Percentiles rank a stretch among this genome's conserved stretches.
Evolutionary conservation across 2,329 filamentous ascomycete genomes (phyloP).

Genomic region (Ophiostoma sp.): DNA sequence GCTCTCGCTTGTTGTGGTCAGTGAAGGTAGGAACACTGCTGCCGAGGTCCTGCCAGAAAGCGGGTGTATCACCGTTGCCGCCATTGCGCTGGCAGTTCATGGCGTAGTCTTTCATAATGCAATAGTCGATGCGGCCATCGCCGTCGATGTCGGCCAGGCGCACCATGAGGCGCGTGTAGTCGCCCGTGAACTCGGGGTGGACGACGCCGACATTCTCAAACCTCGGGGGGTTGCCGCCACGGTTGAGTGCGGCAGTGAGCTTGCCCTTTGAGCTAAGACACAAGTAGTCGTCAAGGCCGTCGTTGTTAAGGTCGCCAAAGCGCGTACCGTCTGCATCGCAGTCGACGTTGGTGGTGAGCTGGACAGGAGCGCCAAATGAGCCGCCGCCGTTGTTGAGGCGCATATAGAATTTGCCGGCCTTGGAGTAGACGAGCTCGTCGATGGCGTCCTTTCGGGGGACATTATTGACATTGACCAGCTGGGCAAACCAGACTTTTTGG

Average conservation of each 20-base stretch:
- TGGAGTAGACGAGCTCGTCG: not conserved
- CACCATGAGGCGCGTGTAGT: not conserved
- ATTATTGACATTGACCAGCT: not conserved
- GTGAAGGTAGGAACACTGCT: not conserved
- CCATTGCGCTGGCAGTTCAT: slow-evolving; percentile 35
- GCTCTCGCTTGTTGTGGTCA: not conserved
- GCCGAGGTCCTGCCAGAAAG: slow-evolving; percentile 17
- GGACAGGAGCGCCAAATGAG: not conserved
- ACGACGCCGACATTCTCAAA: not conserved
- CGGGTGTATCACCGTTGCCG: slow-evolving; percentile 30
- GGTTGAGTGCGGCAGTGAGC: not conserved
- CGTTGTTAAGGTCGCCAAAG: not conserved
- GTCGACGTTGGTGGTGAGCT: not conserved
- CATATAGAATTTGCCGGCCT: not conserved
- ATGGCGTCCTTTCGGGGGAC: not conserved
- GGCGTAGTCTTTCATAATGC: not conserved
- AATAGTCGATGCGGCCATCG: slow-evolving; percentile 27
- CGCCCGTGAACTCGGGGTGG: not conserved
- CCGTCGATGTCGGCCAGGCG: slow-evolving; percentile 26
- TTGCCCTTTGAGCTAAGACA: not conserved
- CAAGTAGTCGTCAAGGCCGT: not conserved
- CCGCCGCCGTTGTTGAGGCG: not conserved
- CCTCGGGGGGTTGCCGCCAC: not conserved
- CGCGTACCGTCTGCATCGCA: not conserved
- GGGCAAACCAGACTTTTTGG: not conserved